Percentiles rank a stretch among this genome's conserved stretches.
Evolutionary conservation across 805 yeast species (phyloP).

Genomic region (Lipomyces oligophaga): DNA sequence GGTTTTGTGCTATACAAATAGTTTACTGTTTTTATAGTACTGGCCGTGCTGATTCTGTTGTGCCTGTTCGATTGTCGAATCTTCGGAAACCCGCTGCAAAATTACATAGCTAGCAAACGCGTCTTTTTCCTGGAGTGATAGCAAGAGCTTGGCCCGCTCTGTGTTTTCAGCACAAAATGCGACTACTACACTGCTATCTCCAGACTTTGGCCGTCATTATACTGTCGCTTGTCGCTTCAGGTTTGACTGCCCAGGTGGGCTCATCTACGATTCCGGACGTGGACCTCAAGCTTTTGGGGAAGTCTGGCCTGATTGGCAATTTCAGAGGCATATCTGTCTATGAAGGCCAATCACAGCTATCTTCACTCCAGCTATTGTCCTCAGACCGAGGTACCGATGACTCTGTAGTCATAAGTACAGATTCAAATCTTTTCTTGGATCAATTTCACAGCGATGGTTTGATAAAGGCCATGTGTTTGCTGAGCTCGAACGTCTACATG

Average conservation of each 20-base stretch:
- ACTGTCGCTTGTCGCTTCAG: neutral
- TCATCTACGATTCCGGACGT: slow-evolving; percentile 12
- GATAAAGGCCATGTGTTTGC: slow-evolving; percentile 28
- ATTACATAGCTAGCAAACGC: too few relatives aligned
- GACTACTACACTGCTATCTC: neutral
- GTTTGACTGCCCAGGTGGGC: slow-evolving; percentile 1
- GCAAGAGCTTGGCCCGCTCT: too few relatives aligned
- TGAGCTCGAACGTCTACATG: slow-evolving; percentile 30
- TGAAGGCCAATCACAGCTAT: slow-evolving; percentile 32
- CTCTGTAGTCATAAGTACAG: slow-evolving; percentile 16
- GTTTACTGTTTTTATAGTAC: too few relatives aligned
- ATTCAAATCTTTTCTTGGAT: slow-evolving; percentile 14
- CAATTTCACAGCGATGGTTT: slow-evolving; percentile 19
- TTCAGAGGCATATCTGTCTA: slow-evolving; percentile 41
- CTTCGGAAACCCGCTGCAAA: too few relatives aligned
- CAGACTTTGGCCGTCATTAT: neutral
- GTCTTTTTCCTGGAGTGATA: too few relatives aligned
- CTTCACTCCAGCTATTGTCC: slow-evolving; percentile 4
- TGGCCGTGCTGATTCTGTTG: too few relatives aligned
- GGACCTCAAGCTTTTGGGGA: slow-evolving; percentile 30
- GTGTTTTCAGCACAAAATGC: neutral
- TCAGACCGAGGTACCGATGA: slow-evolving; percentile 10
- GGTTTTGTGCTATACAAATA: too few relatives aligned
- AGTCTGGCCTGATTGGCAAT: slow-evolving; percentile 39
- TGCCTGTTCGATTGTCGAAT: too few relatives aligned